Evolutionary conservation across 2,329 filamentous ascomycete species (phyloP).

Genomic region (Cercospora canescens): DNA sequence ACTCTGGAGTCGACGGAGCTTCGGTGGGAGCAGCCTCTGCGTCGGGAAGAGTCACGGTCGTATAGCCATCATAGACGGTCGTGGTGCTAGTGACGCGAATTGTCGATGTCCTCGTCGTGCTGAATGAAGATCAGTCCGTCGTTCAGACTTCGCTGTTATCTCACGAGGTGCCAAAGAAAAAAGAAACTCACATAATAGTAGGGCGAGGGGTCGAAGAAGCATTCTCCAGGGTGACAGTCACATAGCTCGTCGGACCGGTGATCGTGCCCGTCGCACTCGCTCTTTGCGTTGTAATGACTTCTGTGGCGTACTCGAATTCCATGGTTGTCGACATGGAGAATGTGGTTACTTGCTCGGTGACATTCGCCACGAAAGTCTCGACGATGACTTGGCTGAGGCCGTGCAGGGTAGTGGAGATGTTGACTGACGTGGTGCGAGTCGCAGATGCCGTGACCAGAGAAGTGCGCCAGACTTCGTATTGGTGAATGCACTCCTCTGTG

Average conservation of each 20-base stretch:
- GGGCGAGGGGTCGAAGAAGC: constrained; percentile 14
- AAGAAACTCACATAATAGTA: constrained; percentile 25
- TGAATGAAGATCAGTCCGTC: not conserved
- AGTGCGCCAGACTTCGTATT: constrained; percentile 46
- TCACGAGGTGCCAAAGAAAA: too few species aligned
- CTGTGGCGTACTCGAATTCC: constrained; percentile 39
- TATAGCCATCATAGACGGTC: constrained; percentile 24
- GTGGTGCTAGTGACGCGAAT: constrained; percentile 25
- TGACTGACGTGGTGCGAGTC: constrained; percentile 39
- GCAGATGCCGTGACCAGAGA: constrained; percentile 40
- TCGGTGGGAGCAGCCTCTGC: not conserved
- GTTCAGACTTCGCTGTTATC: too few species aligned
- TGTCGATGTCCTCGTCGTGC: constrained; percentile 21
- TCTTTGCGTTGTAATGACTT: constrained; percentile 34
- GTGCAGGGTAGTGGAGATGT: constrained; percentile 42
- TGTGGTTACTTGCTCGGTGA: constrained; percentile 41
- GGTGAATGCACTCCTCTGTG: constrained; percentile 41
- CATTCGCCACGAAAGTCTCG: constrained; percentile 40
- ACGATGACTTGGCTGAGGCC: constrained; percentile 39
- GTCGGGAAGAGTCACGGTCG: constrained; percentile 22
- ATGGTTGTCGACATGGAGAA: constrained; percentile 43
- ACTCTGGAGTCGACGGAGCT: not conserved
- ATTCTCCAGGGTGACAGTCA: constrained; percentile 32
- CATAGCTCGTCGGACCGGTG: constrained; percentile 31
- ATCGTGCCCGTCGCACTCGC: constrained; percentile 19